Percentiles rank a stretch among this genome's conserved stretches.
These are phyloP conservation scores for Malus sylvestris DNA, from an alignment of 306 rosid species.

Conservation along the genomic window DNA sequence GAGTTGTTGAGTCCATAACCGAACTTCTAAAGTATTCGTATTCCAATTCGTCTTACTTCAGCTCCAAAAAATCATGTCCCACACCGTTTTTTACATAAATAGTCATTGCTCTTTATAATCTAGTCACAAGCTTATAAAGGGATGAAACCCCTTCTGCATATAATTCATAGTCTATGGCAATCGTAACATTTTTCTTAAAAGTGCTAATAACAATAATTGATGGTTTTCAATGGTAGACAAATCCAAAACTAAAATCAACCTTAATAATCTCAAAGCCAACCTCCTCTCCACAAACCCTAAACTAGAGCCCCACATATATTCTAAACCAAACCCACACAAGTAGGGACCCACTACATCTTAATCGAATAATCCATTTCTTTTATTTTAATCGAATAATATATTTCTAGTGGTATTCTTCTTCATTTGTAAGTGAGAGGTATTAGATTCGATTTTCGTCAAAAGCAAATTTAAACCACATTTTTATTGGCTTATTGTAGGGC, in stretches of 20 bases:
- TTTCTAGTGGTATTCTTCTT: neutral
- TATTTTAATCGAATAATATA: neutral
- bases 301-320: neutral
- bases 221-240: constrained; percentile 2
- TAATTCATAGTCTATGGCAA: neutral
- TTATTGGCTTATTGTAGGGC: no score
- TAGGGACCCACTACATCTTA: constrained; percentile 9
- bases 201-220: neutral
- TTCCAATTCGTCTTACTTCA: neutral
- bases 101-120: neutral
- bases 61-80: neutral
- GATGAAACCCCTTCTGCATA: neutral
- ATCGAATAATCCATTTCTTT: neutral
- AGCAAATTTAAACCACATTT: no score
- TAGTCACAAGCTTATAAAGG: neutral
- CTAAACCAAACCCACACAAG: neutral
- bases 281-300: neutral
- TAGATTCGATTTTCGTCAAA: no score
- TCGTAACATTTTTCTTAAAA: neutral
- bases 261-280: neutral
- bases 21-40: no score
- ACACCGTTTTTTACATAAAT: no score
- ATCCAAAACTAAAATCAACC: neutral
- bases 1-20: no score
- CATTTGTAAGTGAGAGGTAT: no score